A percentile compares a stretch with the other conserved stretches of the same genome.
phyloP scores from a whole-genome alignment of 106 monocot genomes.

The Xerophyta viscosa region DNA sequence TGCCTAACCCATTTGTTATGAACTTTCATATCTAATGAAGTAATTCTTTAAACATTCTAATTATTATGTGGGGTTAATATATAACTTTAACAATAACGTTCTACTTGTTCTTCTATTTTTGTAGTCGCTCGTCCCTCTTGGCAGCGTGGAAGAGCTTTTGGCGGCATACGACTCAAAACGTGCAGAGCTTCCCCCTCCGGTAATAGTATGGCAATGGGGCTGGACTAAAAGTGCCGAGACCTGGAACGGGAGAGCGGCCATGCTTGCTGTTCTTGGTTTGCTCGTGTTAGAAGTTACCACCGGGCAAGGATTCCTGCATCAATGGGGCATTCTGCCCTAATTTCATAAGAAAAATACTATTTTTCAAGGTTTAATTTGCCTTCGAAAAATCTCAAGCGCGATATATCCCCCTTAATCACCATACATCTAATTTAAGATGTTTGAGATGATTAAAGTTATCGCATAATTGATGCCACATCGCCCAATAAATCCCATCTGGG shows the following conservation, averaged over 20 bases:
- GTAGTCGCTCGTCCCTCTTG: slow-evolving; percentile 89
- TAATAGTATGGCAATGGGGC: slow-evolving; percentile 97
- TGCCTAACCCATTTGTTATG: no score
- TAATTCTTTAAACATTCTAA: no score
- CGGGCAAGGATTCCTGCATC: slow-evolving; percentile 84
- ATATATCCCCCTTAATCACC: no score
- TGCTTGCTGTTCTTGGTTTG: slow-evolving; percentile 78
- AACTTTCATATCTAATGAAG: no score
- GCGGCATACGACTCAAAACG: slow-evolving; percentile 89
- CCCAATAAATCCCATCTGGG: no score
- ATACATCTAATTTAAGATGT: no score
- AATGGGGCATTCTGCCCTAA: slow-evolving; percentile 44
- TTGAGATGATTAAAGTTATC: no score
- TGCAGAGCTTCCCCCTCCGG: slow-evolving; percentile 76
- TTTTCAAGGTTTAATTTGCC: no score
- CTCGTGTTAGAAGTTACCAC: slow-evolving; percentile 78
- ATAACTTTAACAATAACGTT: background rate
- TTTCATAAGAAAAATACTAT: no score
- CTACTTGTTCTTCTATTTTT: slow-evolving; percentile 4
- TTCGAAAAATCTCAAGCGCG: no score
- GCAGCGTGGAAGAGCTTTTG: slow-evolving; percentile 92
- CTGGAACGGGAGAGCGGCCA: slow-evolving; percentile 93
- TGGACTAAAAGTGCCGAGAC: slow-evolving; percentile 97
- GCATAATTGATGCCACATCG: no score
- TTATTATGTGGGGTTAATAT: no score